Percentiles rank a stretch among this genome's conserved stretches.
Evolutionary conservation across 257 asterid species (phyloP).

Genomic region (Solanum piurae): DNA sequence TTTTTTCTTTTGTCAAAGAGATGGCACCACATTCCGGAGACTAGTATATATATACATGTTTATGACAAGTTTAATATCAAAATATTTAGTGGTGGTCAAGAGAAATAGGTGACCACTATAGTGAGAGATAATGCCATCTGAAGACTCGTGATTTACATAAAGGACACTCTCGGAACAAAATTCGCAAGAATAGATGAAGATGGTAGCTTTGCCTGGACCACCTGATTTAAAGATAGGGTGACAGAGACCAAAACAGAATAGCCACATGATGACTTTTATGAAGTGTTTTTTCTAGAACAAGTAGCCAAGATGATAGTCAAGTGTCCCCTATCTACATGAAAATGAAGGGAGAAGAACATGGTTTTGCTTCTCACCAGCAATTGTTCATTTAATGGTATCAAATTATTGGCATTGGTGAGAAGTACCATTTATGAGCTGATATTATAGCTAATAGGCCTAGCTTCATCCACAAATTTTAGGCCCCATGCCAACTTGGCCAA

Average conservation of each 20-base stretch:
- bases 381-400: not conserved
- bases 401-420: not conserved
- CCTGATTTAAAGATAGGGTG: not conserved
- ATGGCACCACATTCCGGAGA: too few relatives aligned
- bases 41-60: too few relatives aligned
- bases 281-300: not conserved
- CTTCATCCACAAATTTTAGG: not conserved
- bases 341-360: not conserved
- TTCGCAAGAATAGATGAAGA: not conserved
- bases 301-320: not conserved
- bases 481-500: not conserved
- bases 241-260: not conserved
- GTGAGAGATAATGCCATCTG: not conserved
- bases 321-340: not conserved
- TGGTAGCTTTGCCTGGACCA: not conserved
- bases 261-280: not conserved
- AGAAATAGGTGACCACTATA: not conserved
- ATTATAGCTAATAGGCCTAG: not conserved
- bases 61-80: not conserved
- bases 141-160: not conserved
- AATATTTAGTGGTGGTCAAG: not conserved
- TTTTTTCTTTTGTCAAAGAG: too few relatives aligned
- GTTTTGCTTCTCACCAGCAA: not conserved
- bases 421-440: not conserved
- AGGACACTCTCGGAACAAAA: not conserved